phyloP scores from a whole-genome alignment of 2,329 filamentous ascomycete genomes.

The Colletotrichum truncatum region DNA sequence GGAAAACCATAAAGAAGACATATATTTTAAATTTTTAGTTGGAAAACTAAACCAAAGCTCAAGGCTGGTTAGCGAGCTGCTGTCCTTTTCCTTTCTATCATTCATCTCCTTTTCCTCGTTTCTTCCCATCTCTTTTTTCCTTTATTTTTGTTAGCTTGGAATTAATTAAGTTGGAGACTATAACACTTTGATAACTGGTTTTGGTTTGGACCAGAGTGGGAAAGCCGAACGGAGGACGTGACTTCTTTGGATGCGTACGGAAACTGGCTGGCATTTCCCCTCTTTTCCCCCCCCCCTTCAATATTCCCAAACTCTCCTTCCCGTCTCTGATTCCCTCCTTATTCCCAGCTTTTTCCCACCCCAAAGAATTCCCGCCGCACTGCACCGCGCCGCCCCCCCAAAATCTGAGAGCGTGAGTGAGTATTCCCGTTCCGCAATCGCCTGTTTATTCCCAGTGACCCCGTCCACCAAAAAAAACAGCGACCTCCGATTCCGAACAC shows the following conservation, averaged over 20 bases:
- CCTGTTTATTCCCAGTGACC: conserved; percentile 32
- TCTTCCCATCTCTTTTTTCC: not conserved
- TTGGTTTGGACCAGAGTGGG: no score
- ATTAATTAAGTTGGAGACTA: no score
- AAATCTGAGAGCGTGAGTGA: not conserved
- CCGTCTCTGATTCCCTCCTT: conserved; percentile 1
- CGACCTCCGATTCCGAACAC: not conserved
- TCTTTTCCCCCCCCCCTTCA: no score
- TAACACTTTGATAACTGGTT: no score
- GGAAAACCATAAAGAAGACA: no score
- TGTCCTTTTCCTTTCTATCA: not conserved
- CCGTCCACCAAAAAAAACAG: conserved; percentile 9
- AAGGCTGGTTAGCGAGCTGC: not conserved
- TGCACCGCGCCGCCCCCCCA: not conserved
- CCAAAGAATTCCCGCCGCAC: not conserved
- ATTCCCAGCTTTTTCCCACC: conserved; percentile 7
- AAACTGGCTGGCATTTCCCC: no score
- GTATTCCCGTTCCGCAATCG: conserved; percentile 17
- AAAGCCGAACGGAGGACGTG: no score
- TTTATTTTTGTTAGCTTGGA: no score
- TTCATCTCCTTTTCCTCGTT: not conserved
- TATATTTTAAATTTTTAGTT: no score
- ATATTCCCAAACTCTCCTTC: no score
- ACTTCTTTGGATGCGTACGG: no score
- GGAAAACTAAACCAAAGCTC: not conserved